Evolutionary conservation across 495 filamentous ascomycete genomes (phyloP).

Genomic region (Aspergillus egyptiacus): DNA sequence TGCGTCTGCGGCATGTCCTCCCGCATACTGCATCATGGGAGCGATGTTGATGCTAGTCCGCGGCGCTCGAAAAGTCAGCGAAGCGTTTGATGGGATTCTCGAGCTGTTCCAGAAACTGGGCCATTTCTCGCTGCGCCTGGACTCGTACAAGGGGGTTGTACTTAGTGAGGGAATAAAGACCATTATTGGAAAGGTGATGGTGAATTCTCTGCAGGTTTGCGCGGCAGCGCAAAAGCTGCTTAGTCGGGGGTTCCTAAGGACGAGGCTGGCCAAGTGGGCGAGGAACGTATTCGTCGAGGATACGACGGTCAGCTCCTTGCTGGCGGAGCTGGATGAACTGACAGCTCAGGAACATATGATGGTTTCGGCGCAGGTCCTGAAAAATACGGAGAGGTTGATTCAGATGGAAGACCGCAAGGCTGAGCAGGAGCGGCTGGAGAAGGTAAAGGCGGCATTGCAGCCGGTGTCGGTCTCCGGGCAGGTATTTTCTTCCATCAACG

Average conservation of each 20-base stretch:
- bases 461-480: background rate
- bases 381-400: background rate
- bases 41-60: constrained; percentile 24
- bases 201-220: constrained; percentile 6
- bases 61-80: constrained; percentile 22
- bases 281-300: constrained; percentile 8
- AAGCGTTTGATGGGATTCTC: constrained; percentile 20
- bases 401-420: background rate
- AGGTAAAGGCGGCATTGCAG: background rate
- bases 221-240: constrained; percentile 16
- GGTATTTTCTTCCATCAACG: background rate
- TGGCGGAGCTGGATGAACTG: background rate
- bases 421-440: background rate
- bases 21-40: constrained; percentile 22
- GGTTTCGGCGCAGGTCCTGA: background rate
- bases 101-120: constrained; percentile 19
- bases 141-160: background rate
- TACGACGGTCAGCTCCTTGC: background rate
- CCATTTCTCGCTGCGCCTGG: constrained; percentile 18
- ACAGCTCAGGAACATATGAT: constrained; percentile 1
- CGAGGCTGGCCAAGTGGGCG: constrained; percentile 9
- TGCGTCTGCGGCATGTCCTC: constrained; percentile 18
- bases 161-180: background rate
- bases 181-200: background rate
- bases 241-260: constrained; percentile 9